Evolutionary conservation across 2,329 filamentous ascomycete species (phyloP), one percentile per base, ranked within the genome.

Genomic region (Microascus cirrosus): DNA sequence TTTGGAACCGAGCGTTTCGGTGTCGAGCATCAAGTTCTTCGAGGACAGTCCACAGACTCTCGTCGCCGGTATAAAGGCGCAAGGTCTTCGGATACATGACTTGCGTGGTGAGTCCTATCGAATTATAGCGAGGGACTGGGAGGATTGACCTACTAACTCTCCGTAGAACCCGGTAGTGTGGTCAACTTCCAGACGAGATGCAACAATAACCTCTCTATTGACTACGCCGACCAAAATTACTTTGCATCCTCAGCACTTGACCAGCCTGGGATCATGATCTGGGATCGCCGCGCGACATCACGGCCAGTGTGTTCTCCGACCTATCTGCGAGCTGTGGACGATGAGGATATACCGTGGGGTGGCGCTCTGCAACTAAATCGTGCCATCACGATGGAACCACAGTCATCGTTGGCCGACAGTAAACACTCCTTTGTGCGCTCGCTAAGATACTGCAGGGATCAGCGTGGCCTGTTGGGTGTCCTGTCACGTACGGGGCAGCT

Each of bases 21-120:
- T 94, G 25, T 89, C 87, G 1, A 92, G 88, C 65, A 84, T 92
- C 64, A 85, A 88, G 65, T 95, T 93, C 74, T 92, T 93, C 60
- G 81, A 88, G 59, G 82, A 87, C 62, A 86, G 85, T 62, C 88
- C 89, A 10, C 82, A 90, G 61, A 87, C 86, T 24, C 73, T 94
- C 12, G 82, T 92, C 32, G 85, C 86, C 32, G 89, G 87, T 1
- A 86, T 92, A 55, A 89, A 89, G 63, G 82, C 86, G 51, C 83
- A 89, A 62, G 88, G 85, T 42, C 78, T 94, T 53, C 79, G 87
- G 18, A 81, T 93, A 32, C 90, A 91, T 64, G 90, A 94, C 70
- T 75, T 95, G 55, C 77, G 90, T 77, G 87, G 87, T 89, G 72
- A 63, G 67, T 60, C 39, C 18, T 45, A 20, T 42, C 32, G 20